Evolutionary conservation across 2,329 filamentous ascomycete species (phyloP).

Genomic region (Pseudogymnoascus sp.): DNA sequence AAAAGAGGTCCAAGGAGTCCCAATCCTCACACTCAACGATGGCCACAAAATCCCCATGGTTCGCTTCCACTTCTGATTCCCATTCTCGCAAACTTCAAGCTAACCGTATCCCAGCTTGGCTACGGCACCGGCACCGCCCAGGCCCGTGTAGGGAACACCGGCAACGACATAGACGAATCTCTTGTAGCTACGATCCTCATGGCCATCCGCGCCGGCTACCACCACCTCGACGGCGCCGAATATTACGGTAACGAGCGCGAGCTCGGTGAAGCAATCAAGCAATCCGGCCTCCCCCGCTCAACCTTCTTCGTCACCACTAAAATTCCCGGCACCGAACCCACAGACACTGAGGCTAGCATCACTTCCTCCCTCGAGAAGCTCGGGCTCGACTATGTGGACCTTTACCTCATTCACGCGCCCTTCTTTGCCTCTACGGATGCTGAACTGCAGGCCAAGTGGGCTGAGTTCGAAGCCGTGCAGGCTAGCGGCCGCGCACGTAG

Average conservation of each 20-base stretch:
- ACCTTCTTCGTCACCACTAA: constrained; percentile 64
- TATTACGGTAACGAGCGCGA: constrained; percentile 61
- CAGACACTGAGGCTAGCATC: constrained; percentile 42
- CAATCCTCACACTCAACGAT: constrained; percentile 63
- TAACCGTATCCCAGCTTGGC: constrained; percentile 43
- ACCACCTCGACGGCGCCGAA: constrained; percentile 70
- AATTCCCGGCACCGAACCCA: constrained; percentile 32
- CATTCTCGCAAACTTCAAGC: not conserved
- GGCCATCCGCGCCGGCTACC: constrained; percentile 63
- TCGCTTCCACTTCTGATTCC: constrained; percentile 22
- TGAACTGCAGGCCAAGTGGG: constrained; percentile 53
- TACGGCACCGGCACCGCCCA: constrained; percentile 67
- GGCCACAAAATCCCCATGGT: constrained; percentile 66
- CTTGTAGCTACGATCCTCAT: constrained; percentile 45
- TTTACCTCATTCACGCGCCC: constrained; percentile 59
- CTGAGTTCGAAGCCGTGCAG: constrained; percentile 58
- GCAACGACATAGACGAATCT: constrained; percentile 47
- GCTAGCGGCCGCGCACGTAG: constrained; percentile 57
- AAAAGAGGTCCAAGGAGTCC: constrained; percentile 50
- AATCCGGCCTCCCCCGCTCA: constrained; percentile 55
- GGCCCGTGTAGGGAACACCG: constrained; percentile 43
- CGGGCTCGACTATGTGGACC: constrained; percentile 63
- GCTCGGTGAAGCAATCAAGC: constrained; percentile 64
- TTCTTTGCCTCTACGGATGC: constrained; percentile 42
- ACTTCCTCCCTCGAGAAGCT: constrained; percentile 56